Base-by-base conservation (phyloP, 805 yeast genomes). In the Tetrapisispora fleetii region DNA sequence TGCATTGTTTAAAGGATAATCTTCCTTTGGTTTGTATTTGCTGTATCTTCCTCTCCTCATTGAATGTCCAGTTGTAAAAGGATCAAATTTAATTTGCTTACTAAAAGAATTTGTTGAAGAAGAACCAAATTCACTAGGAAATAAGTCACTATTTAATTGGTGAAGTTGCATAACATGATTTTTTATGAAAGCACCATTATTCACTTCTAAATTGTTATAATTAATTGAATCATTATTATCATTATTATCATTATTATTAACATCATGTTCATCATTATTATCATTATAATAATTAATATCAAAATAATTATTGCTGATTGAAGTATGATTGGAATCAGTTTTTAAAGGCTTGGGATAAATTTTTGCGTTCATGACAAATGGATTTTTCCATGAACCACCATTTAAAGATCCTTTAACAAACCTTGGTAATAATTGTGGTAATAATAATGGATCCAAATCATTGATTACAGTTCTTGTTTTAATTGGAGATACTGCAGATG, bases 371-470 rank as follows among this genome's bases (percentile, higher is more conserved):
- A 42, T 33, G 9, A 33, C 54, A 82, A 81, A 40, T 19, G 85
- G 86, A 56, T 83, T 83, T 46, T 78, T 75, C 83, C 89, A 84
- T 51, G 82, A 81, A 17, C 90, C 91, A 17, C 89, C 91, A 55
- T 80, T 80, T 61, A 80, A 84, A 47, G 76, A 78, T 30, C 80
- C 79, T 40, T 75, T 71, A 18, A 85, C 64, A 55, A 84, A 81
- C 51, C 93, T 71, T 7, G 93, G 89, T 53, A 80, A 77, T 2
- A 81, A 67, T 58, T 83, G 83, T 0, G 91, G 93, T 38, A 82
- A 48, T 33, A 33, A 18, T 35, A 40, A 40, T 40, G 44, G 27
- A 39, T 40, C 43, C 17, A 18, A 17, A 16, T 42, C 38, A 33
- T 42, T 18, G 3, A 22, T 33, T 10, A 37, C 33, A 14, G 5